Conservation (phyloP, 2,329 filamentous ascomycete genomes). For the Orbilia blumenaviensis region DNA sequence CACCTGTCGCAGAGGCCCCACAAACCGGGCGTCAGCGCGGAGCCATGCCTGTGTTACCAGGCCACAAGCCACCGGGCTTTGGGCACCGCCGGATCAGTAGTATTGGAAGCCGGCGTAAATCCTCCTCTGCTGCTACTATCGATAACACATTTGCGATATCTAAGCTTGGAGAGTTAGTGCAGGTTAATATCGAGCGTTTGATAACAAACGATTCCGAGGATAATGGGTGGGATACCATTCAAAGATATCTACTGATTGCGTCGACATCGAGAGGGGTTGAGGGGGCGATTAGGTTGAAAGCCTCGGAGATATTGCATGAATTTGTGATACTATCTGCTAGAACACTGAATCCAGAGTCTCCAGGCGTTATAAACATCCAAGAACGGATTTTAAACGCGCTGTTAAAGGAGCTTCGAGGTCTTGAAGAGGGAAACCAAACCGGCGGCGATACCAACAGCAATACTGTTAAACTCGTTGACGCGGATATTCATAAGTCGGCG, state of each 20-base stretch:
- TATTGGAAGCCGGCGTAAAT: constrained; percentile 38
- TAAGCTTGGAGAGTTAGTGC: constrained; percentile 76
- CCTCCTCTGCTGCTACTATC: constrained; percentile 54
- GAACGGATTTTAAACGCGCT: constrained; percentile 62
- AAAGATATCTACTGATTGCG: constrained; percentile 66
- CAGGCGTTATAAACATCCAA: constrained; percentile 60
- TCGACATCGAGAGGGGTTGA: constrained; percentile 61
- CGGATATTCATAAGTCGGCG: constrained; percentile 81
- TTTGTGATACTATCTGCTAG: constrained; percentile 64
- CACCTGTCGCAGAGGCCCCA: constrained; percentile 33
- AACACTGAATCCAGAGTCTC: constrained; percentile 59
- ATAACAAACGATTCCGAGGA: constrained; percentile 72
- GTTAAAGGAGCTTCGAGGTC: constrained; percentile 62
- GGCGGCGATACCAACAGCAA: constrained; percentile 62
- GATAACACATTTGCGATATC: constrained; percentile 74
- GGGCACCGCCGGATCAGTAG: constrained; percentile 57
- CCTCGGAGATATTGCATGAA: constrained; percentile 65
- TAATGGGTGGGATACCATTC: constrained; percentile 80
- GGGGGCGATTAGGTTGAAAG: constrained; percentile 63
- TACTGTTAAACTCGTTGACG: constrained; percentile 65
- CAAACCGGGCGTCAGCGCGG: constrained; percentile 57
- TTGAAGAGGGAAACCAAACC: constrained; percentile 74
- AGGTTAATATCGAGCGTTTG: constrained; percentile 78
- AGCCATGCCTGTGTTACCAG: constrained; percentile 60
- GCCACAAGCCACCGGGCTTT: constrained; percentile 65